Base-by-base conservation (phyloP, 305 asterid genomes). In the Solanum chacoense region DNA sequence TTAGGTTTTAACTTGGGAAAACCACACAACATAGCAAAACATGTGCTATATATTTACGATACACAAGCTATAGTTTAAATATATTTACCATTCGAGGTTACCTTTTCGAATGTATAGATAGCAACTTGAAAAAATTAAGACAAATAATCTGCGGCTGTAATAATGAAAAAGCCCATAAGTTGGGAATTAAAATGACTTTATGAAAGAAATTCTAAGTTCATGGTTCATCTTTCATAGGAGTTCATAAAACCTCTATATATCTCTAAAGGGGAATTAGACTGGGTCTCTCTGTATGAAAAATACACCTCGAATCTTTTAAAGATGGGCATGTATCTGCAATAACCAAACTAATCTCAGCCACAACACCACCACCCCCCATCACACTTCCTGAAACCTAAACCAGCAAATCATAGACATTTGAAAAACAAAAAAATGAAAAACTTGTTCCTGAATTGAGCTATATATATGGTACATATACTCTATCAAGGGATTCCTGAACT, bases 391-490 rank as follows among this genome's bases (percentile, higher is more conserved):
- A 50, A 73, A 50, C 72, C n/a, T 78, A 89, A 63, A 36, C 85
- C 87, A 42, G 84, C 76, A 79, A 69, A 79, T 45, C 87, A 29
- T 45, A 37, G 69, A 90, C 90, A 88, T 77, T 63, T 24, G 31
- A 55, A 55, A 55, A 20, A 55, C 24, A 9, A 14, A 36, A 81
- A 84, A 8, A 77, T 11, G 71, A 88, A 88, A 59, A 90, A 93
- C 94, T 95, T 91, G 93, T 95, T 89, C 92, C 96, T 91, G 93
- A 92, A 92, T 90, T 91, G 92, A 92, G 90, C 98, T 92, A 91
- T 94, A 93, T 93, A 96, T 94, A 94, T 92, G 98, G 92, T 95
- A 95, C 98, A 96, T 90, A 94, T 91, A 96, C 92, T 89, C 79
- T 90, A 88, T 89, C 42, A 84, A 87, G 92, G 97, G 96, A 93